phyloP scores from a whole-genome alignment of 352 stramenopile genomes.

The Globisporangium spinosum region DNA sequence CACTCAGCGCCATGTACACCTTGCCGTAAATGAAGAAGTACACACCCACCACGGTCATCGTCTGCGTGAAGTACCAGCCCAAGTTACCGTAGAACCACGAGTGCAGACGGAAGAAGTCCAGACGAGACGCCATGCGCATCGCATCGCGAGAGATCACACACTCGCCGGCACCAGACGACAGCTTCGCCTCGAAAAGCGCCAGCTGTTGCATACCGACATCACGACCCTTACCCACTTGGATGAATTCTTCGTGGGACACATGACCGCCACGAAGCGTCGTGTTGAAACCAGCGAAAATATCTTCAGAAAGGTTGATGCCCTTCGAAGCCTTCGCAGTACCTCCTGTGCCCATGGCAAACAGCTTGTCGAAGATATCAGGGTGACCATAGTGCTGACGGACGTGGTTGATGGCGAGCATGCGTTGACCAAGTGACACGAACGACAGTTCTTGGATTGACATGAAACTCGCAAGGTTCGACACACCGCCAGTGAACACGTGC shows the following conservation, averaged over 20 bases:
- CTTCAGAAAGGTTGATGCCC: conserved; percentile 83
- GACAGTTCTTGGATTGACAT: conserved; percentile 86
- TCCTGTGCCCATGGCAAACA: conserved; percentile 79
- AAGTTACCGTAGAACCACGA: conserved; percentile 99
- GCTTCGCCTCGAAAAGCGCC: conserved; percentile 97
- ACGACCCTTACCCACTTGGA: conserved; percentile 94
- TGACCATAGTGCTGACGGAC: conserved; percentile 86
- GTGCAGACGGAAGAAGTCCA: conserved; percentile 97
- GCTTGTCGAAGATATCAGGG: conserved; percentile 87
- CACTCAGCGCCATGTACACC: conserved; percentile 93
- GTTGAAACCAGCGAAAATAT: conserved; percentile 89
- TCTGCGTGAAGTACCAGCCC: conserved; percentile 98
- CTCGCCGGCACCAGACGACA: conserved; percentile 95
- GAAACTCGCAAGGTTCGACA: conserved; percentile 82
- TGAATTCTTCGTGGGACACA: conserved; percentile 81
- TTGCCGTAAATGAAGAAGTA: conserved; percentile 98
- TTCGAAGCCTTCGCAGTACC: conserved; percentile 82
- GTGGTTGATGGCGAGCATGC: conserved; percentile 73
- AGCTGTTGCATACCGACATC: conserved; percentile 99
- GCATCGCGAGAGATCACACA: conserved; percentile 97
- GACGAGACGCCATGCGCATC: conserved; percentile 91
- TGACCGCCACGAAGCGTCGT: conserved; percentile 68
- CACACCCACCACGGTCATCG: conserved; percentile 96
- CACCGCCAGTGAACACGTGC: conserved; percentile 80
- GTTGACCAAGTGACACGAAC: conserved; percentile 81